Evolutionary conservation across 306 rosid genomes (phyloP).

Genomic region (Corylus avellana): DNA sequence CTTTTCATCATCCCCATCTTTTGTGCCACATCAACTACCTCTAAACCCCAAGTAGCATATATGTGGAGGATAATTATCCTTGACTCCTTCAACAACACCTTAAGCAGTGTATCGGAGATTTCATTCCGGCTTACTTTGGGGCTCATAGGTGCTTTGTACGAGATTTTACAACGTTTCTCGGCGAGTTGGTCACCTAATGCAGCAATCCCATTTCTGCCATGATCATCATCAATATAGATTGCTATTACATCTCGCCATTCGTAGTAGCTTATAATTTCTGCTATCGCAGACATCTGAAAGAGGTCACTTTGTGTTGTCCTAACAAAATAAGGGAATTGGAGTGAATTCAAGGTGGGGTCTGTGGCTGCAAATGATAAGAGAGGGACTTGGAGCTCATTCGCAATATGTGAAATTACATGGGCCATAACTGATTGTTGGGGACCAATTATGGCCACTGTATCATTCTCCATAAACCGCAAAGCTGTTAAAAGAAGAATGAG

Average conservation of each 20-base stretch:
- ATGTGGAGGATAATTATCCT: slow-evolving; percentile 66
- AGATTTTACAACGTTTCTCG: slow-evolving; percentile 77
- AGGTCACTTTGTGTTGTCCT: slow-evolving; percentile 76
- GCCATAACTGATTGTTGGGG: slow-evolving; percentile 85
- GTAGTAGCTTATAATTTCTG: slow-evolving; percentile 63
- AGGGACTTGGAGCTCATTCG: slow-evolving; percentile 88
- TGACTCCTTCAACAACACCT: slow-evolving; percentile 79
- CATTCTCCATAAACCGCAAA: slow-evolving; percentile 71
- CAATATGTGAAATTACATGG: slow-evolving; percentile 85
- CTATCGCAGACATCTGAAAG: slow-evolving; percentile 81
- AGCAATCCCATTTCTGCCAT: slow-evolving; percentile 86
- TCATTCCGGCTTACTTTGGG: slow-evolving; percentile 43
- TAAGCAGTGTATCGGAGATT: slow-evolving; percentile 65
- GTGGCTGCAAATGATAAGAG: slow-evolving; percentile 75
- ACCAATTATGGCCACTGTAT: slow-evolving; percentile 85
- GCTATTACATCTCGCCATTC: slow-evolving; percentile 90
- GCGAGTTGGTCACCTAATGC: slow-evolving; percentile 76
- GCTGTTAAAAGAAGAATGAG: slow-evolving; percentile 45
- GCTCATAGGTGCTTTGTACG: slow-evolving; percentile 73
- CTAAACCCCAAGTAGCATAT: slow-evolving; percentile 42
- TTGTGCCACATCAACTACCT: slow-evolving; percentile 60
- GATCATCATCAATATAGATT: slow-evolving; percentile 79
- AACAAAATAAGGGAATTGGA: slow-evolving; percentile 85
- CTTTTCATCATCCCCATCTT: slow-evolving; percentile 73
- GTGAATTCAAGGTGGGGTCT: slow-evolving; percentile 84